Conservation (phyloP, 148 eudicot genomes). For the Limonium bicolor region DNA sequence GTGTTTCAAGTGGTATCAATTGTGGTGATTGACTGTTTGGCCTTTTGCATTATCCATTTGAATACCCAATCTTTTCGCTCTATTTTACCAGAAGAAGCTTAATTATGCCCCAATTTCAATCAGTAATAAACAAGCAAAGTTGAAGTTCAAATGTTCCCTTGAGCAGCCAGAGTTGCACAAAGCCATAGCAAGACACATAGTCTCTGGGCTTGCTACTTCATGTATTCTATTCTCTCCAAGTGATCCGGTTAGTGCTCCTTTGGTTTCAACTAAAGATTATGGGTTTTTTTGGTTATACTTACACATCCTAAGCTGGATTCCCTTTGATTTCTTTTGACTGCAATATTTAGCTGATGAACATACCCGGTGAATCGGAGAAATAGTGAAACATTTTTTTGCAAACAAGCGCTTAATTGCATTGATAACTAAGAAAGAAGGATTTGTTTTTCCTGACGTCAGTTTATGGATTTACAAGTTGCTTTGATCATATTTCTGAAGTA, state of each 20-base stretch:
- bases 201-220: slow-evolving; percentile 69
- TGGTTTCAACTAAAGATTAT: no score
- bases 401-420: not conserved
- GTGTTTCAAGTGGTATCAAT: not conserved
- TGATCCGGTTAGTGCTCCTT: slow-evolving; percentile 42
- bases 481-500: slow-evolving; percentile 7
- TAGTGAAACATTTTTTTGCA: not conserved
- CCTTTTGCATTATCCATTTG: not conserved
- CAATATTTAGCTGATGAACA: not conserved
- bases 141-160: slow-evolving; percentile 22
- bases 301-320: no score
- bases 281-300: no score
- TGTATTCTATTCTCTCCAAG: slow-evolving; percentile 45
- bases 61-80: not conserved
- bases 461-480: not conserved
- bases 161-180: slow-evolving; percentile 20
- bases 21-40: not conserved
- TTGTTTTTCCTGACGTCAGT: not conserved
- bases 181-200: slow-evolving; percentile 27
- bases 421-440: not conserved
- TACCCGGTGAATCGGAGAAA: no score
- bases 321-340: not conserved
- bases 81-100: not conserved
- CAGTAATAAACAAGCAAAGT: slow-evolving; percentile 25
- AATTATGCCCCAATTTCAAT: not conserved